A percentile compares a stretch with the other conserved stretches of the same genome.
Conservation (phyloP, 1,139 yeast species). For the Candida pseudocylindracea region DNA sequence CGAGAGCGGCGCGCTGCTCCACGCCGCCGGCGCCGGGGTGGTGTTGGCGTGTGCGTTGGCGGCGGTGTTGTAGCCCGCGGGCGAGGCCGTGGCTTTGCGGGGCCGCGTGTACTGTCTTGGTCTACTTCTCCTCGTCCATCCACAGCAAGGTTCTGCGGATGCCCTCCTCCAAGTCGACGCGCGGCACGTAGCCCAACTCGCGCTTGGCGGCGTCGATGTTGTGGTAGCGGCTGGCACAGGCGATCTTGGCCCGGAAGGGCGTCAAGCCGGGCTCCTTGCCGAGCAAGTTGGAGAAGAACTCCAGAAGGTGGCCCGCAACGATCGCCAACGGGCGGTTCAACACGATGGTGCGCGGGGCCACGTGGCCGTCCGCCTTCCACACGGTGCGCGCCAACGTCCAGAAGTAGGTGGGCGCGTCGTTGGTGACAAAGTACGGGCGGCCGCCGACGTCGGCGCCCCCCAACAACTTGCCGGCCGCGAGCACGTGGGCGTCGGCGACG, state of each 20-base stretch:
- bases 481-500: constrained; percentile 89
- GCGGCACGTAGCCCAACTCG: constrained; percentile 60
- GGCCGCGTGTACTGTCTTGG: not conserved
- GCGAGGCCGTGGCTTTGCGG: too few species aligned
- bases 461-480: constrained; percentile 65
- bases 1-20: too few species aligned
- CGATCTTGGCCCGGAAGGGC: constrained; percentile 81
- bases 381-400: constrained; percentile 96
- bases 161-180: constrained; percentile 65
- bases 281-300: constrained; percentile 39
- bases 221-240: constrained; percentile 91
- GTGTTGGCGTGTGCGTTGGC: too few species aligned
- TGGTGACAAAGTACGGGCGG: constrained; percentile 74
- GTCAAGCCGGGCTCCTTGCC: constrained; percentile 91
- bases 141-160: constrained; percentile 62
- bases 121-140: constrained; percentile 44
- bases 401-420: constrained; percentile 87
- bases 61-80: too few species aligned
- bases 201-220: constrained; percentile 73
- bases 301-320: constrained; percentile 58
- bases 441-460: constrained; percentile 37
- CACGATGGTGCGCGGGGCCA: constrained; percentile 47
- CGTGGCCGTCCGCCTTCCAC: constrained; percentile 89
- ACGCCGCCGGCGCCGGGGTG: too few species aligned
- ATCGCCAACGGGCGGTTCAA: constrained; percentile 57